Evolutionary conservation across 148 eudicot species (phyloP).

Genomic region (Euryodendron excelsum): DNA sequence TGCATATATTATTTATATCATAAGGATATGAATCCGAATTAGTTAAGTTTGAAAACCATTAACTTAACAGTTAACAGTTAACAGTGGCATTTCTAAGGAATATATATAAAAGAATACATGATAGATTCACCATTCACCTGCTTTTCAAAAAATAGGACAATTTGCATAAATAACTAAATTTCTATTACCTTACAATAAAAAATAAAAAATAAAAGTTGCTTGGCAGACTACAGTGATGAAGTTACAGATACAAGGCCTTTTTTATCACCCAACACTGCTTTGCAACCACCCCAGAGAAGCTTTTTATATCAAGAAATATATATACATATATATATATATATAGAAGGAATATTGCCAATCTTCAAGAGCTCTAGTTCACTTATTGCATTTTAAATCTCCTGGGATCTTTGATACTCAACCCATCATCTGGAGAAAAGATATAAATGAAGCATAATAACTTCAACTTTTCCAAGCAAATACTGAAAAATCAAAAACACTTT

Average conservation of each 20-base stretch:
- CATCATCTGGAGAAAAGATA: background rate
- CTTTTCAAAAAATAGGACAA: background rate
- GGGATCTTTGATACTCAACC: background rate
- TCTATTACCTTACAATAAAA: slow-evolving; percentile 5
- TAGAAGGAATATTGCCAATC: background rate
- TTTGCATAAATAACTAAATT: background rate
- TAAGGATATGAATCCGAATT: background rate
- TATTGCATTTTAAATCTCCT: background rate
- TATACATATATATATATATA: too few species aligned
- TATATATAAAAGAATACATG: background rate
- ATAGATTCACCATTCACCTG: background rate
- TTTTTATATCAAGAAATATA: background rate
- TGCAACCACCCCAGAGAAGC: background rate
- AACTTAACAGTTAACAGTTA: background rate
- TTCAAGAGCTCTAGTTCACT: background rate
- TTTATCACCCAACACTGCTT: background rate
- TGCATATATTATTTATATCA: background rate
- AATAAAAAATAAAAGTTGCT: too few species aligned
- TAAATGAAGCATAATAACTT: background rate
- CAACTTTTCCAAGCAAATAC: background rate
- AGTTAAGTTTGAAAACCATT: background rate
- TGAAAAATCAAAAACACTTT: background rate
- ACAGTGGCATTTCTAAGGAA: background rate
- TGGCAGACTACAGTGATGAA: background rate
- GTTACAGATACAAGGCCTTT: background rate